Evolutionary conservation across 306 rosid genomes (phyloP).

Genomic region (Vigna nakashimae): DNA sequence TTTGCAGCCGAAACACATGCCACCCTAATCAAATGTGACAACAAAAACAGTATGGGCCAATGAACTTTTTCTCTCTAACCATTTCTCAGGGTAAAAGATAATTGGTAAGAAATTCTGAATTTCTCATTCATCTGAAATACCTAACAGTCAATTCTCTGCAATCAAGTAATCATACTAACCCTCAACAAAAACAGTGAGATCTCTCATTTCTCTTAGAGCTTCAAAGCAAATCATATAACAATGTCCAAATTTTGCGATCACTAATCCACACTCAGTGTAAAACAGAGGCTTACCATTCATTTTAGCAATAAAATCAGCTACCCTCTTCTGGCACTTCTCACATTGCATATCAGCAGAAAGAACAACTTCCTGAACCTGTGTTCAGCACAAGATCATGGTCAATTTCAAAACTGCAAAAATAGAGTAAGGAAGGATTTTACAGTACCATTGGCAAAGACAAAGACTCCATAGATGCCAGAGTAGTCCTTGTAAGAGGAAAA

Average conservation of each 20-base stretch:
- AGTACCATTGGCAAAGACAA: slow-evolving; percentile 70
- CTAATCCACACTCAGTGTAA: slow-evolving; percentile 2
- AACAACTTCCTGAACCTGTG: slow-evolving; percentile 82
- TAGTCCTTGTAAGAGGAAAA: slow-evolving; percentile 54
- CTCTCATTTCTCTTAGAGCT: background rate
- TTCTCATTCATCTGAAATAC: background rate
- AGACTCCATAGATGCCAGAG: slow-evolving; percentile 72
- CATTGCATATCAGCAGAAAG: slow-evolving; percentile 78
- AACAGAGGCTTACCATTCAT: slow-evolving; percentile 60
- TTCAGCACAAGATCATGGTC: slow-evolving; percentile 12
- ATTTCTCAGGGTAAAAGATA: slow-evolving; percentile 7
- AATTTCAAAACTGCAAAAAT: background rate
- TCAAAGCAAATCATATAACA: slow-evolving; percentile 27
- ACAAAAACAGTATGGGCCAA: slow-evolving; percentile 31
- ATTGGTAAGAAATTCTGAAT: background rate
- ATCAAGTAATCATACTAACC: background rate
- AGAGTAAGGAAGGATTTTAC: background rate
- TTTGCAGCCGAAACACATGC: slow-evolving; percentile 30
- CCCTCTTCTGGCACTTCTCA: slow-evolving; percentile 74
- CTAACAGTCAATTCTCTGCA: background rate
- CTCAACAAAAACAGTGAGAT: background rate
- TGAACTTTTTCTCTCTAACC: background rate
- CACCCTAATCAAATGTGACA: slow-evolving; percentile 16
- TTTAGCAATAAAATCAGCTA: slow-evolving; percentile 73
- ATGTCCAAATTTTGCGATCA: background rate